A percentile compares a stretch with the other conserved stretches of the same genome.
Evolutionary conservation across 257 asterid genomes (phyloP).

Genomic region (Paulownia fortunei): DNA sequence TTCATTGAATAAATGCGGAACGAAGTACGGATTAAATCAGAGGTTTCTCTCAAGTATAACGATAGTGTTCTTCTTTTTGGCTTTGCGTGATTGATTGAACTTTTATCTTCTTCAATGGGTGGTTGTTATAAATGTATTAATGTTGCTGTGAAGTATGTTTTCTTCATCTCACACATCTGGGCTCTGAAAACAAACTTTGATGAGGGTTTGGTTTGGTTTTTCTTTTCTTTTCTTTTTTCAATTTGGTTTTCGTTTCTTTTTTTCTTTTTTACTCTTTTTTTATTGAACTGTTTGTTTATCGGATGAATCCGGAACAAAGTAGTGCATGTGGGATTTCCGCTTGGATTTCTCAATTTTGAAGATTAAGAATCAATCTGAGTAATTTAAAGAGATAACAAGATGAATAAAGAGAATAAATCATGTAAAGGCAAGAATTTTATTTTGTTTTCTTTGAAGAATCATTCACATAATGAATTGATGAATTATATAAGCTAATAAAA

Average conservation of each 20-base stretch:
- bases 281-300: neutral
- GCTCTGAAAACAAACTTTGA: neutral
- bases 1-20: neutral
- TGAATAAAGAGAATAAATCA: neutral
- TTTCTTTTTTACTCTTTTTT: neutral
- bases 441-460: neutral
- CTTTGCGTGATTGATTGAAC: slow-evolving; percentile 21
- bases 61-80: neutral
- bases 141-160: neutral
- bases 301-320: neutral
- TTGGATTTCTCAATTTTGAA: neutral
- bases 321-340: slow-evolving; percentile 12
- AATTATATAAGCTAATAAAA: slow-evolving; percentile 6
- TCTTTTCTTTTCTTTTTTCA: neutral
- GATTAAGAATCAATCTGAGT: neutral
- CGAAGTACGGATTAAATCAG: slow-evolving; percentile 14
- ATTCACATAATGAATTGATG: neutral
- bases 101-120: neutral
- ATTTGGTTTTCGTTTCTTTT: neutral
- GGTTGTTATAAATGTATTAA: slow-evolving; percentile 13
- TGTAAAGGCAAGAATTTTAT: neutral
- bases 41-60: slow-evolving; percentile 7
- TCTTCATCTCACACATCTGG: neutral
- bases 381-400: neutral
- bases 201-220: neutral